Evolutionary conservation across 2,329 filamentous ascomycete genomes (phyloP).

Genomic region (Fusarium sp.): DNA sequence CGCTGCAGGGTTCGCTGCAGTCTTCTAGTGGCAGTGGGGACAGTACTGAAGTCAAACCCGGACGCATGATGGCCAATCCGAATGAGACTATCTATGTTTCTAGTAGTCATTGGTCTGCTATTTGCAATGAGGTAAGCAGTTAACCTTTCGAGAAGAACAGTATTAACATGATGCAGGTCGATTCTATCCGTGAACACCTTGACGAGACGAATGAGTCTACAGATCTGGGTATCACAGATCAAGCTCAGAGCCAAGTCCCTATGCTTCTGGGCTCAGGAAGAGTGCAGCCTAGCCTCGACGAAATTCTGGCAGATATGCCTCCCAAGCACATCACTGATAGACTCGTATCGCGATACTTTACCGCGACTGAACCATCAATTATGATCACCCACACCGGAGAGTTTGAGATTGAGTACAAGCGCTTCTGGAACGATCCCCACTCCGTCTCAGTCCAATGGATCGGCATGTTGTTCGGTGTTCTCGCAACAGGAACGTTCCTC

Average conservation of each 20-base stretch:
- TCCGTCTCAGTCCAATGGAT: constrained; percentile 25
- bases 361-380: constrained; percentile 22
- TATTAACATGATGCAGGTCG: constrained; percentile 2
- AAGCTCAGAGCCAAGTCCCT: constrained; percentile 10
- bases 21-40: background rate
- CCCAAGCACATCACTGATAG: constrained; percentile 25
- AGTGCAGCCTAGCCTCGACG: background rate
- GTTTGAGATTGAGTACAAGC: constrained; percentile 36
- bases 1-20: background rate
- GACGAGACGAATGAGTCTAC: constrained; percentile 9
- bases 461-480: constrained; percentile 27
- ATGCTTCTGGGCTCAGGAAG: constrained; percentile 21
- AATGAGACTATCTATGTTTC: constrained; percentile 40
- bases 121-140: constrained; percentile 24
- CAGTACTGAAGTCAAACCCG: constrained; percentile 21
- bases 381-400: constrained; percentile 32
- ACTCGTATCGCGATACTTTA: constrained; percentile 37
- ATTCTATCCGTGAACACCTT: constrained; percentile 23
- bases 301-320: constrained; percentile 31
- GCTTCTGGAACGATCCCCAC: constrained; percentile 27
- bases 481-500: constrained; percentile 27
- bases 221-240: constrained; percentile 2
- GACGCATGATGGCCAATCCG: constrained; percentile 22
- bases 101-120: constrained; percentile 35
- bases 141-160: accelerated